Base-by-base conservation (phyloP, 805 yeast genomes). In the Henningerozyma blattae region DNA sequence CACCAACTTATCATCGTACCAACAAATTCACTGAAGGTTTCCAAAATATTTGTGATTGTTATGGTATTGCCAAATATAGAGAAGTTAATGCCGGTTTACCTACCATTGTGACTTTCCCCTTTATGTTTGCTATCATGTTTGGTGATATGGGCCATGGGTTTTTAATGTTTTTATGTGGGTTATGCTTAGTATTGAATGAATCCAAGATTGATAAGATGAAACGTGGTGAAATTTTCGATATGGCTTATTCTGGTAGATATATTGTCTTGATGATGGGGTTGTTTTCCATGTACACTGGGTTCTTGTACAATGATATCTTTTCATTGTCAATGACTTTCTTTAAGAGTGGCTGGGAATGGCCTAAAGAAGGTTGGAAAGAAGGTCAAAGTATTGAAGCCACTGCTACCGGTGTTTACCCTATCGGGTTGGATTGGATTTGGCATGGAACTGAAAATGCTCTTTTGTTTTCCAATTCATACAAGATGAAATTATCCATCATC, bases 71-170 rank as follows among this genome's bases (percentile, higher is more conserved):
- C 9, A 74, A 82, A 16, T 78, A 78, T 48, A 74, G 73, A 47
- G 87, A 78, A 54, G 76, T 78, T 9, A 78, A 78, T 47, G 82
- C 87, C 8, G 85, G 84, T 35, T 64, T 78, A 40, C 77, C 87
- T 14, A 74, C 86, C 1, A 67, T 77, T 27, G 75, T 77, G 14
- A 79, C 87, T 0, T 79, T 79, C 59, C 87, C 87, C 13, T 79
- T 78, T 50, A 75, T 79, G 83, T 79, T 79, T 59, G 85, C 87
- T 14, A 75, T 79, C 41, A 79, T 79, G 87, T 79, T 79, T 59
- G 87, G 87, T 59, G 87, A 79, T 59, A 60, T 78, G 42, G 87
- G 87, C 9, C 87, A 79, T 50, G 87, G 87, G n/a, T 58, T 75
- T 36, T 61, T 79, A 35, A 59, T 79, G 48, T 53, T 70, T 20